Conservation (phyloP, 495 filamentous ascomycete species). For the Penicillium flavigenum region DNA sequence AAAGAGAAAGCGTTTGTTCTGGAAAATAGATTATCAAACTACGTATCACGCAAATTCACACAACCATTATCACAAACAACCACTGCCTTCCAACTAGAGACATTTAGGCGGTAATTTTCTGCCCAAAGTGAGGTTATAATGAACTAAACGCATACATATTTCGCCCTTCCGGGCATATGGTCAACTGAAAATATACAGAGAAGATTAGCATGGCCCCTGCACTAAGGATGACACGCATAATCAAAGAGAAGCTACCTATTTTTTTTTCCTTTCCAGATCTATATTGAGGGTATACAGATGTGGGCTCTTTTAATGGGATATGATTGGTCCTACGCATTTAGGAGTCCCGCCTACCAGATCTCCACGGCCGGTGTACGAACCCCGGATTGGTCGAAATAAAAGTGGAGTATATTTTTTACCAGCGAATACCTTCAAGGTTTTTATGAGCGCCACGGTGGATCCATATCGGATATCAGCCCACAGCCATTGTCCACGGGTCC, state of each 20-base stretch:
- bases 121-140: not conserved
- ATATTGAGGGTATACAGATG: not conserved
- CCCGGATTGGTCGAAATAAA: not conserved
- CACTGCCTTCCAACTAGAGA: not conserved
- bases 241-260: slow-evolving; percentile 89
- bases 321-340: not conserved
- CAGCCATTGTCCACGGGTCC: too few species aligned
- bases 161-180: slow-evolving; percentile 72
- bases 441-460: not conserved
- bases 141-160: not conserved
- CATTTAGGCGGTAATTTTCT: not conserved
- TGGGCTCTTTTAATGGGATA: not conserved
- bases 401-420: not conserved
- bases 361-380: not conserved
- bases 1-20: not conserved
- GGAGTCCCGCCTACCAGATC: not conserved
- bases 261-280: slow-evolving; percentile 52
- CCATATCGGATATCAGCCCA: too few species aligned
- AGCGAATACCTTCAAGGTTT: not conserved
- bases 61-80: not conserved
- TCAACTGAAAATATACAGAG: slow-evolving; percentile 83
- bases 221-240: slow-evolving; percentile 99
- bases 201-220: slow-evolving; percentile 99
- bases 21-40: not conserved
- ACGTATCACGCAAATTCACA: not conserved